Evolutionary conservation across 2,329 filamentous ascomycete genomes (phyloP), one percentile per base, ranked within the genome.

Genomic region (Aureobasidium sp.): DNA sequence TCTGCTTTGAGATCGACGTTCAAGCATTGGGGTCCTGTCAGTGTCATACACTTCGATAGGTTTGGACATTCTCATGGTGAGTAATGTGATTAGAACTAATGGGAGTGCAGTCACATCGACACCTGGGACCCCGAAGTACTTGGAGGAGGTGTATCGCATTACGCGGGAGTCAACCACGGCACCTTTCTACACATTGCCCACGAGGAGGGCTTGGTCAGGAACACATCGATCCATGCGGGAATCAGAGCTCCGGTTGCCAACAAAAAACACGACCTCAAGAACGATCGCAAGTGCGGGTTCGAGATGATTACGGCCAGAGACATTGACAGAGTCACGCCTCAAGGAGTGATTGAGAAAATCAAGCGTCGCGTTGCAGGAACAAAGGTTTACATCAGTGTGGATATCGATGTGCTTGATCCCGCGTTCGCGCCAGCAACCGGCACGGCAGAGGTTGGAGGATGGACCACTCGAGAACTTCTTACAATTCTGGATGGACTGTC

Each of bases 131-230:
- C 81, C 1, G 70, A 79, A 42, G 80, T 83, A 0, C 68, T 84
- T 3, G 81, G 82, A 14, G 83, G 83, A 25, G 82, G 81, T 0
- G 76, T 85, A n/a, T 83, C 81, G 5, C 78, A 84, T 65, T 85
- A 86, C 65, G 82, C 82, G 76, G 77, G 76, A n/a, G 72, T 84
- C 2, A 86, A 85, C 62, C 83, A 86, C 67, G 84, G 84, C 41
- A 86, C 84, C 0, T 86, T 85, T 68, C 72, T 86, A 15, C 82
- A 86, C 65, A 82, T 85, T 41, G 83, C 84, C 0, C 82, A 85
- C 66, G 83, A 86, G 70, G 84, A 86, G 70, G 81, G 82, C 0
- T 72, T 86, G 48, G 81, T 86, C 62, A 74, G 75, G 29, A 84
- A 85, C 66, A 80, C 77, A 1, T 85, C 82, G 0, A 79, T 86